A percentile compares a stretch with the other conserved stretches of the same genome.
These are phyloP conservation scores for Ichthyophonus hoferi DNA, from an alignment of 208 protist genomes.

Conservation along the genomic window DNA sequence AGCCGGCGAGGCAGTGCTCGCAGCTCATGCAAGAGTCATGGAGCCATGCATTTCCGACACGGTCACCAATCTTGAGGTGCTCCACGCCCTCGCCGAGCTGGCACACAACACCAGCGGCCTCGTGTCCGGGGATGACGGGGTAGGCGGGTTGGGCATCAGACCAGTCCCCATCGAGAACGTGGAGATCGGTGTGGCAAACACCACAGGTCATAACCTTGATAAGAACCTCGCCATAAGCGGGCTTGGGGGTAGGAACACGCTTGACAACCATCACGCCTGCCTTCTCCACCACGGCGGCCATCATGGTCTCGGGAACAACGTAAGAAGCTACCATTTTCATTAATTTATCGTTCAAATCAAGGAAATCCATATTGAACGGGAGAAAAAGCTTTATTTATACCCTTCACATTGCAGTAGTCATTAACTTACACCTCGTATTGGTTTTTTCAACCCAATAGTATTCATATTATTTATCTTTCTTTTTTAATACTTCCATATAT, in stretches of 20 bases:
- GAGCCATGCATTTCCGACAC: conserved; percentile 51
- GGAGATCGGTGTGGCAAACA: conserved; percentile 12
- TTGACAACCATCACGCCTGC: too few relatives aligned
- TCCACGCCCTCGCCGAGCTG: conserved; percentile 48
- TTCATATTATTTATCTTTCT: too few relatives aligned
- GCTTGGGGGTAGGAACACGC: neutral
- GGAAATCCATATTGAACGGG: too few relatives aligned
- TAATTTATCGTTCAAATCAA: too few relatives aligned
- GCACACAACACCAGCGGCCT: conserved; percentile 37
- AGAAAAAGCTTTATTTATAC: too few relatives aligned
- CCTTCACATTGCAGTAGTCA: too few relatives aligned
- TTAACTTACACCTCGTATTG: too few relatives aligned
- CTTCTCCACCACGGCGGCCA: too few relatives aligned
- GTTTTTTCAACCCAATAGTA: too few relatives aligned
- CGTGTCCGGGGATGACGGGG: conserved; percentile 43
- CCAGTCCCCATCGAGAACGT: neutral
- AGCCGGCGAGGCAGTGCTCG: neutral
- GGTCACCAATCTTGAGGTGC: conserved; percentile 71
- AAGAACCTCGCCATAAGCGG: neutral
- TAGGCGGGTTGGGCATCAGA: neutral
- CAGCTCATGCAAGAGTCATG: neutral
- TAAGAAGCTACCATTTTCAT: too few relatives aligned
- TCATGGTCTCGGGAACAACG: too few relatives aligned
- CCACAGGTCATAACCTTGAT: neutral
- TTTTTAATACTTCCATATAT: too few relatives aligned